Conservation (phyloP, 148 eudicot species). For the Camellia granthamiana region DNA sequence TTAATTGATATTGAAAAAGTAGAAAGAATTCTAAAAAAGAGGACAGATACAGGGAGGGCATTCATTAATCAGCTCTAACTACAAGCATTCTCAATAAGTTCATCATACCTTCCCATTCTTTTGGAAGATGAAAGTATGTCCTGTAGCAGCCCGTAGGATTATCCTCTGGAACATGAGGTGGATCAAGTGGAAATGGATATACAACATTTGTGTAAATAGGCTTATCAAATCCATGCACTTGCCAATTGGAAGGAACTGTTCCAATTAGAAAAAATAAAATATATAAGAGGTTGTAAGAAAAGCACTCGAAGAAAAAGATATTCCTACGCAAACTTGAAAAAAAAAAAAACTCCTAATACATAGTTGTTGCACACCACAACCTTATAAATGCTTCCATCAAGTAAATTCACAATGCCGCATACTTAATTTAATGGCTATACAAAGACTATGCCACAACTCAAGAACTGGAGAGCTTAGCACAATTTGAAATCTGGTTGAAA, state of each 20-base stretch:
- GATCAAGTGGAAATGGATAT: constrained; percentile 84
- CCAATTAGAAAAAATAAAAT: constrained; percentile 19
- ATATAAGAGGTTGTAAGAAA: constrained; percentile 6
- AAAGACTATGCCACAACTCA: not conserved
- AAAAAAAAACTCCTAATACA: not conserved
- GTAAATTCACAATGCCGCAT: constrained; percentile 4
- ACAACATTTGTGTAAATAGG: constrained; percentile 83
- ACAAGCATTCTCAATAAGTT: constrained; percentile 10
- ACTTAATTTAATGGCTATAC: not conserved
- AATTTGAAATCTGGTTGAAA: not conserved
- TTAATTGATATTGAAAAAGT: not conserved
- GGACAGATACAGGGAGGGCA: no score
- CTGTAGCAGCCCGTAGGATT: constrained; percentile 97
- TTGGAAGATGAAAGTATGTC: constrained; percentile 64
- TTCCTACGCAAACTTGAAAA: not conserved
- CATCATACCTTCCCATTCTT: constrained; percentile 82
- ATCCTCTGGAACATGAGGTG: constrained; percentile 86
- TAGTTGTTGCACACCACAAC: not conserved
- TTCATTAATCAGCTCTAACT: no score
- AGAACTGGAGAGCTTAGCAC: not conserved
- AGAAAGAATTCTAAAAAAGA: not conserved
- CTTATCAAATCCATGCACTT: constrained; percentile 88
- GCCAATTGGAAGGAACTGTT: constrained; percentile 97
- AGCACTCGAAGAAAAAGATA: not conserved
- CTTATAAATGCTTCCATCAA: constrained; percentile 4